phyloP scores from a whole-genome alignment of 140 eudicot species.

The Ambrosia hybrid region DNA sequence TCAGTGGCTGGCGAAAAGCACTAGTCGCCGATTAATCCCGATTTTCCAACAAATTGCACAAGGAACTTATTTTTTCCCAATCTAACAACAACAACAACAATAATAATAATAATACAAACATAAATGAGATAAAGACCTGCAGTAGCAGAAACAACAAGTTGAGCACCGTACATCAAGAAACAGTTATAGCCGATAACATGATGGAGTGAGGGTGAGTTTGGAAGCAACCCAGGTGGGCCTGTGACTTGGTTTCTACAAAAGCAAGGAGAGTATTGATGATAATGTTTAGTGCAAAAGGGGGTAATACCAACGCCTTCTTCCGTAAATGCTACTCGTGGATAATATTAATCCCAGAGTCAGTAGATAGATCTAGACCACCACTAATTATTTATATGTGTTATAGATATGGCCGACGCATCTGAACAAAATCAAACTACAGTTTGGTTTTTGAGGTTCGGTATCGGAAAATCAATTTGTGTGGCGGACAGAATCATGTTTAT shows the following conservation, averaged over 20 bases:
- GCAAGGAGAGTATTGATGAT: not conserved
- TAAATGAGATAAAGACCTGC: not conserved
- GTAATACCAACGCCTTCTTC: not conserved
- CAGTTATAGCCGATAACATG: not conserved
- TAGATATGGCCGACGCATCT: not conserved
- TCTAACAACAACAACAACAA: not conserved
- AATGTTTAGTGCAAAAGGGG: not conserved
- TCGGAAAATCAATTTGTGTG: too few relatives aligned
- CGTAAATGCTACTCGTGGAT: not conserved
- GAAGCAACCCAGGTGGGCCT: slow-evolving; percentile 1
- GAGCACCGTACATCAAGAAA: not conserved
- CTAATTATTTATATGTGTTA: too few relatives aligned
- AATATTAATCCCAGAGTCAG: not conserved
- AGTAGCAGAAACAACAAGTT: not conserved
- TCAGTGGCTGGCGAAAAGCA: too few relatives aligned
- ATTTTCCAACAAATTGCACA: not conserved
- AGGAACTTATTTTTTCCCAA: not conserved
- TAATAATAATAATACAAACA: too few relatives aligned
- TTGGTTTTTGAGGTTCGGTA: too few relatives aligned
- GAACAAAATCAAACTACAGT: not conserved
- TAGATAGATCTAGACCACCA: not conserved
- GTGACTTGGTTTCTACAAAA: not conserved
- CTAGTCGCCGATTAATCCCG: too few relatives aligned
- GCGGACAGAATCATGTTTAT: too few relatives aligned
- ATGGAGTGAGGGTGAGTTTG: slow-evolving; percentile 10